Evolutionary conservation across 208 protist genomes (phyloP), one percentile per base, ranked within the genome.

Genomic region (Porcisia deanei): DNA sequence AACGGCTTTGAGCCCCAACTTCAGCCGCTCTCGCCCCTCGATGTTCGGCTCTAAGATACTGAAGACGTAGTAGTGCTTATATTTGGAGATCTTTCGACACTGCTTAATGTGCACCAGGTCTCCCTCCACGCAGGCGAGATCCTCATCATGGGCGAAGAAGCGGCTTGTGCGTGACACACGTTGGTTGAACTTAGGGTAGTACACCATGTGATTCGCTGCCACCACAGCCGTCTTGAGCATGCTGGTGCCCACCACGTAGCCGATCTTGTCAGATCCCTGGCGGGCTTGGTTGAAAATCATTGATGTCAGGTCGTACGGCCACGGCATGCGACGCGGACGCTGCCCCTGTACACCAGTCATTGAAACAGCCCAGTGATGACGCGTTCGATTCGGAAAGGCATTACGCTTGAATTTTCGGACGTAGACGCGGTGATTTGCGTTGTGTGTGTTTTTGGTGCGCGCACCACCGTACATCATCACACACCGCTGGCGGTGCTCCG

Each of bases 1-100:
- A 34, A 97, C 92, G 6, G 91, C 91, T 80, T 92, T 93, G 58
- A 98, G 79, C 9, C 94, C 94, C 16, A 98, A 84, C 75, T 98
- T 98, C 34, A 98, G 88, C 25, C 94, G 83, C 80, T 98, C 94
- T 16, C 94, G 86, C 2, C 94, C 94, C 77, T 98, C 94, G 79
- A 98, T 85, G 61, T 98, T 98, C 58, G 94, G 92, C 82, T 98
- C 92, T 34, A 98, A 71, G 72, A 98, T 97, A 75, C 91, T 96
- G 81, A 98, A 98, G 30, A 98, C 91, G 85, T 97, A 98, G 84
- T 97, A 98, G 84, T 98, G 94, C 80, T 98, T 98, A 84, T 98
- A 98, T 79, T 98, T 98, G 9, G 90, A 94, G 73, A 98, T 96
- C 77, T 98, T 98, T 52, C 94, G 81, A 60, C 85, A 96, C 79